Percentiles rank a stretch among this genome's conserved stretches.
phyloP scores from a whole-genome alignment of 2,329 filamentous ascomycete genomes.

The Talaromyces sp. region DNA sequence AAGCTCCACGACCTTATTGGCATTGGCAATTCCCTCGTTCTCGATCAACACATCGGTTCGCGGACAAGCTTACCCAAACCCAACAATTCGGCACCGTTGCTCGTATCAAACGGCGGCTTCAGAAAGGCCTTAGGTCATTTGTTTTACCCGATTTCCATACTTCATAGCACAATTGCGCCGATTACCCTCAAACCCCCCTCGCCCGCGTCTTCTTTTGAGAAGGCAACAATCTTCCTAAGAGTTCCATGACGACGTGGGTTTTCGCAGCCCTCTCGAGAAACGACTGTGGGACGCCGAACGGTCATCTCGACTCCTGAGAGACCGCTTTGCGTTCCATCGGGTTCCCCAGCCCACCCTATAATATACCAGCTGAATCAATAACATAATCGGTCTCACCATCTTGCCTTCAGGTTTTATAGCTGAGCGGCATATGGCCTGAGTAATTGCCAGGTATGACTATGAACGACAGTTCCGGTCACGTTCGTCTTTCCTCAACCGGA shows the following conservation, averaged over 20 bases:
- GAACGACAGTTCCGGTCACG: conserved; percentile 43
- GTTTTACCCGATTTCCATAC: background rate
- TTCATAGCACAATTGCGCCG: background rate
- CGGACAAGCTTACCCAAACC: background rate
- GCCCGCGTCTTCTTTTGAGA: conserved; percentile 14
- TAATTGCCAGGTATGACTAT: conserved; percentile 38
- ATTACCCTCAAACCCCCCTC: background rate
- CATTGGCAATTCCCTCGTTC: background rate
- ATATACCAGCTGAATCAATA: background rate
- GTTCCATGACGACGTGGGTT: conserved; percentile 22
- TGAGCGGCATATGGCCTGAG: conserved; percentile 18
- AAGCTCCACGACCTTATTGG: background rate
- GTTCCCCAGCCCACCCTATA: conserved; percentile 43
- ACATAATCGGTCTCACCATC: background rate
- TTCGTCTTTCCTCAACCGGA: conserved; percentile 36
- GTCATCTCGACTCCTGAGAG: conserved; percentile 51
- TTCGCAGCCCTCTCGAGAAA: conserved; percentile 37
- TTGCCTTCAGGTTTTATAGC: background rate
- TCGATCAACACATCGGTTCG: background rate
- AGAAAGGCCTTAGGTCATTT: background rate
- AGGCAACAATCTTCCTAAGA: conserved; percentile 6
- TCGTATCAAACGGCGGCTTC: background rate
- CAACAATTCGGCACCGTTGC: background rate
- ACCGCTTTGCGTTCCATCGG: conserved; percentile 54
- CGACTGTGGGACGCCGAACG: conserved; percentile 51